Evolutionary conservation across 305 asterid species (phyloP).

Genomic region (Fraxinus angustifolia): DNA sequence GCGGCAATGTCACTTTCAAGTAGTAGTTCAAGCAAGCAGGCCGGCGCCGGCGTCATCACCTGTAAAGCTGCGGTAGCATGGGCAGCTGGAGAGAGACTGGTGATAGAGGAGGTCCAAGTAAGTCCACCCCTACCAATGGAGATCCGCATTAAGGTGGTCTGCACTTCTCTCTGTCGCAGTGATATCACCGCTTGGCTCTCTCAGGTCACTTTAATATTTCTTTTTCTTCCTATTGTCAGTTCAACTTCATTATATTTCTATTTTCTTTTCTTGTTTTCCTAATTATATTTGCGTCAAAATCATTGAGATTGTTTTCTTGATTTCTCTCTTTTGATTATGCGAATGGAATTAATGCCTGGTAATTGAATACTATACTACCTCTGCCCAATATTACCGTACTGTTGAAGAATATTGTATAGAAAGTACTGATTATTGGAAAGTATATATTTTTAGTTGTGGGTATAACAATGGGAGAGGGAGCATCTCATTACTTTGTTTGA

Average conservation of each 20-base stretch:
- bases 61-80: conserved; percentile 89
- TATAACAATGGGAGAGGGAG: background rate
- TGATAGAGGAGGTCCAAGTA: conserved; percentile 81
- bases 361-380: background rate
- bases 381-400: background rate
- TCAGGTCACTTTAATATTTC: conserved; percentile 37
- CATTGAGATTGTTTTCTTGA: background rate
- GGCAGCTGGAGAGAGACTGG: conserved; percentile 70
- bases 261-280: background rate
- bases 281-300: background rate
- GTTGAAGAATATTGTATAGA: background rate
- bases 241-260: background rate
- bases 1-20: conserved; percentile 1
- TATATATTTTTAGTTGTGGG: background rate
- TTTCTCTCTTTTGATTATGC: background rate
- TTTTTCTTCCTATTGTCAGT: background rate
- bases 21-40: background rate
- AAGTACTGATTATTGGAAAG: background rate
- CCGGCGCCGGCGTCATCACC: conserved; percentile 26
- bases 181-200: conserved; percentile 86
- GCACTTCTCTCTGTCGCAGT: conserved; percentile 86
- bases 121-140: conserved; percentile 83
- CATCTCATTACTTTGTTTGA: background rate
- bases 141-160: conserved; percentile 79
- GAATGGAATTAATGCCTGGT: background rate